phyloP scores from a whole-genome alignment of 352 stramenopile species.

The Phytophthora meadii region DNA sequence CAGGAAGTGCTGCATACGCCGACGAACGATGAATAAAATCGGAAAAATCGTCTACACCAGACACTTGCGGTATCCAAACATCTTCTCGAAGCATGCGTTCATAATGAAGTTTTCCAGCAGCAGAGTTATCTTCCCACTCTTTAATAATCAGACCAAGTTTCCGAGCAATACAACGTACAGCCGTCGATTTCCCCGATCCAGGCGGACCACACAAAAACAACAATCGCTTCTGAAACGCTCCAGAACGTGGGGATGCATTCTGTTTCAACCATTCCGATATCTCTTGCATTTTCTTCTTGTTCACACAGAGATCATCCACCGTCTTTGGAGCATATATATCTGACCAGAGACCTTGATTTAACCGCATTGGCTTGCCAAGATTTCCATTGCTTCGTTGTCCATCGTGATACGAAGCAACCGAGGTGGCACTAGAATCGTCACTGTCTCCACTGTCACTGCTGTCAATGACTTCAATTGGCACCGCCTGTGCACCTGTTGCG shows the following conservation, averaged over 20 bases:
- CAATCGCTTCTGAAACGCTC: conserved; percentile 54
- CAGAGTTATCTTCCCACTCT: conserved; percentile 80
- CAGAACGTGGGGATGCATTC: conserved; percentile 32
- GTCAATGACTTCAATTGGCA: conserved; percentile 44
- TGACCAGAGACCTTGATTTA: conserved; percentile 50
- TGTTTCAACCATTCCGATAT: conserved; percentile 65
- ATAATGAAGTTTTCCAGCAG: conserved; percentile 58
- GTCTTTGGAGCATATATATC: conserved; percentile 49
- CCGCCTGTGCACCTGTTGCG: neutral
- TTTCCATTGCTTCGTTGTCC: conserved; percentile 7
- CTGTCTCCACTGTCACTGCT: conserved; percentile 44
- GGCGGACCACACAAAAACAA: conserved; percentile 85
- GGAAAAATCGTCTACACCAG: conserved; percentile 73
- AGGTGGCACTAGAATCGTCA: conserved; percentile 16
- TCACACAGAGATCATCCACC: conserved; percentile 78
- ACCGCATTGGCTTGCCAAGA: neutral
- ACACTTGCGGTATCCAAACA: conserved; percentile 55
- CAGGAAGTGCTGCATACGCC: conserved; percentile 67
- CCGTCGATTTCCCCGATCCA: conserved; percentile 84
- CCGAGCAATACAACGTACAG: conserved; percentile 62
- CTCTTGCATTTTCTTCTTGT: conserved; percentile 86
- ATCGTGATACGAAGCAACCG: conserved; percentile 1
- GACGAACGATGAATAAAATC: conserved; percentile 80
- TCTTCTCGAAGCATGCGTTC: conserved; percentile 61
- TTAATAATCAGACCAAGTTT: conserved; percentile 57